A percentile compares a stretch with the other conserved stretches of the same genome.
phyloP scores from a whole-genome alignment of 192 early-diverging fungal genomes.

The Borealophlyctis nickersoniae region DNA sequence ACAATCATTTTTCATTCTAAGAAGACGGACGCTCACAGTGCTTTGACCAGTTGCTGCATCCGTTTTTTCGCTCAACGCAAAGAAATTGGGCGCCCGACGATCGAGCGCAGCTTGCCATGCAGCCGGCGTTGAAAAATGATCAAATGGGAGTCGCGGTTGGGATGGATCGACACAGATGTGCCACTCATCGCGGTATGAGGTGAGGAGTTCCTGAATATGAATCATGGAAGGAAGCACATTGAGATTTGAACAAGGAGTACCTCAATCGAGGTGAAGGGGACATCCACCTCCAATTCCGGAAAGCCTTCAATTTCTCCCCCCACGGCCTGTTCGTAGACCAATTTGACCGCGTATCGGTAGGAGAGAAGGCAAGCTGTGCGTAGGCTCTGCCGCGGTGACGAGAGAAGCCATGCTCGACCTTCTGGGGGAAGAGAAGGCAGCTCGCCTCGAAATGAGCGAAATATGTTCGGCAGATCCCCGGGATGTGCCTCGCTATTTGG shows the following conservation, averaged over 20 bases:
- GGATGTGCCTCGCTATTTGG: too few species aligned
- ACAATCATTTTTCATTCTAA: slow-evolving; percentile 15
- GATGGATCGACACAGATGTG: slow-evolving; percentile 27
- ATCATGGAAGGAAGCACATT: slow-evolving; percentile 1
- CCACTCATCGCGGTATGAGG: slow-evolving; percentile 1
- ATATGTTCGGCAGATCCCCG: slow-evolving; percentile 6
- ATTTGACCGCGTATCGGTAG: slow-evolving; percentile 20
- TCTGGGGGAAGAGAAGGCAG: slow-evolving; percentile 17
- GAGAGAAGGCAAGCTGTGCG: slow-evolving; percentile 14
- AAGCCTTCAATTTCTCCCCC: too few species aligned
- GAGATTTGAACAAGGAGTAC: background rate
- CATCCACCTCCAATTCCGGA: too few species aligned
- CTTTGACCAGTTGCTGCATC: background rate
- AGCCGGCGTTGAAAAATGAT: slow-evolving; percentile 6
- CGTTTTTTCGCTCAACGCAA: slow-evolving; percentile 10
- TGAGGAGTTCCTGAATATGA: background rate
- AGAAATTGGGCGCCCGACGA: slow-evolving; percentile 2
- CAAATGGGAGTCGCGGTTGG: slow-evolving; percentile 10
- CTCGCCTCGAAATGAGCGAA: slow-evolving; percentile 20
- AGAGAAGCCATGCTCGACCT: slow-evolving; percentile 19
- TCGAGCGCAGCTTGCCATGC: slow-evolving; percentile 20
- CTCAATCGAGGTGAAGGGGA: too few species aligned
- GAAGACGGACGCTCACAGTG: slow-evolving; percentile 14
- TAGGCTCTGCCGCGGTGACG: slow-evolving; percentile 10
- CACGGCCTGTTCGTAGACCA: slow-evolving; percentile 22